Base-by-base conservation (phyloP, 768 basidiomycete species). In the Psilocybe sp. region DNA sequence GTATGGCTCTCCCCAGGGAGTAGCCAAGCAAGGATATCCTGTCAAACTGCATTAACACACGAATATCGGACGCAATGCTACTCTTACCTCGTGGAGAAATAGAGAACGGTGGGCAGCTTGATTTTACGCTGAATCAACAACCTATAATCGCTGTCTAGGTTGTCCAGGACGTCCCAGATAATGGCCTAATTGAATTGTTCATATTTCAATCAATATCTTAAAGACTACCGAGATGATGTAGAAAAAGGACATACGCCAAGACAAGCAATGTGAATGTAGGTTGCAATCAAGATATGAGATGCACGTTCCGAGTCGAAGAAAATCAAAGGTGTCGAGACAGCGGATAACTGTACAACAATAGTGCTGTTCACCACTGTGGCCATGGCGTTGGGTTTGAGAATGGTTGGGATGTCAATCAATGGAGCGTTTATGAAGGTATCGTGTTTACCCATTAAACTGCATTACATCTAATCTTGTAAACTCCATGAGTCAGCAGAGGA, bases 11-110 rank as follows among this genome's bases (percentile, higher is more conserved):
- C 8, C 49, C 50, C 5, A 60, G 38, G 10, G 46, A 46, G 47
- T 60, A 60, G 9, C 49, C 54, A 19, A 56, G 32, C 4, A 56
- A 36, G n/a, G 55, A 40, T 16, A 51, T 34, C 43, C 58, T 60
- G 28, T 6, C 14, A n/a, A 36, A 14, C 14, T 14, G 14, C 13
- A 15, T 12, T 9, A 14, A 4, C 15, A 12, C 13, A 23, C 2
- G 16, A 7, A 31, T 15, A 13, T 34, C 8, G 15, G 32, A 38
- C 15, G 4, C 5, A 11, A 19, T 2, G 36, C 12, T 10, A 5
- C 28, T 19, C n/a, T 3, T 45, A 57, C 59, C 59, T 45, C 3
- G 53, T 53, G 42, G 53, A 34, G 35, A 54, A 53, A 39, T 60
- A 60, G 10, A 57, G 51, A 23, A 51, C 37, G 6, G 53, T 44